Percentiles rank a stretch among this genome's conserved stretches.
These are phyloP conservation scores for Mrakia frigida DNA, from an alignment of 768 basidiomycete genomes.

Conservation along the genomic window DNA sequence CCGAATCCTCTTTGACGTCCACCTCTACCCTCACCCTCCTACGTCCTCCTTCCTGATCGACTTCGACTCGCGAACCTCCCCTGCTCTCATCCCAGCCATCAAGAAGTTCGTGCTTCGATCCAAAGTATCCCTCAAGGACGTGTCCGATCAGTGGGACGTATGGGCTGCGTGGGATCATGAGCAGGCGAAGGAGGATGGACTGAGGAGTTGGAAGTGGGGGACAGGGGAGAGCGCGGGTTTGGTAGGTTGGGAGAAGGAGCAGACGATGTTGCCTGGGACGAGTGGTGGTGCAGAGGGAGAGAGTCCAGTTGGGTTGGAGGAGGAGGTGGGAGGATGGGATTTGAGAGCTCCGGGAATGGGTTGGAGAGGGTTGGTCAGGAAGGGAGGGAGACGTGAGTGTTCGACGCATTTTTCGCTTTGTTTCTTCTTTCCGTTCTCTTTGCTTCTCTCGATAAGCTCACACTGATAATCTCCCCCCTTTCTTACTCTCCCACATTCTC, in stretches of 20 bases:
- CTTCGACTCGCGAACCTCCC: conserved; percentile 35
- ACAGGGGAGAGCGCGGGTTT: conserved; percentile 52
- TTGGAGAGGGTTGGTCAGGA: conserved; percentile 60
- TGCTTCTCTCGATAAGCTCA: not conserved
- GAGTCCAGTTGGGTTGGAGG: conserved; percentile 17
- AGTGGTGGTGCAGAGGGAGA: not conserved
- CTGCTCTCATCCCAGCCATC: conserved; percentile 61
- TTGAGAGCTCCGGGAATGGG: conserved; percentile 62
- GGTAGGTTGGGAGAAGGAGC: conserved; percentile 17
- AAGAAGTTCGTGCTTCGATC: conserved; percentile 82
- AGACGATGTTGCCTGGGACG: not conserved
- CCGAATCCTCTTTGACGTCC: conserved; percentile 79
- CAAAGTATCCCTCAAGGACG: conserved; percentile 76
- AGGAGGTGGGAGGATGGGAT: conserved; percentile 44
- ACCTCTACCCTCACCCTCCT: conserved; percentile 64
- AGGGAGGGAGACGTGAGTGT: conserved; percentile 69
- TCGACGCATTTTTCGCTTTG: not conserved
- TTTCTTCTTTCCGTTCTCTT: not conserved
- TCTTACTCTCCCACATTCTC: not conserved
- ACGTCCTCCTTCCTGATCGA: conserved; percentile 46
- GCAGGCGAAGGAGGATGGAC: conserved; percentile 21
- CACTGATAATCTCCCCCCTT: not conserved
- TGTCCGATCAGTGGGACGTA: conserved; percentile 68
- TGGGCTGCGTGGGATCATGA: conserved; percentile 65
- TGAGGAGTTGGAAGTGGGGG: conserved; percentile 54